Evolutionary conservation across 2,329 filamentous ascomycete genomes (phyloP), one percentile per base, ranked within the genome.

Genomic region (Fusarium illudens): DNA sequence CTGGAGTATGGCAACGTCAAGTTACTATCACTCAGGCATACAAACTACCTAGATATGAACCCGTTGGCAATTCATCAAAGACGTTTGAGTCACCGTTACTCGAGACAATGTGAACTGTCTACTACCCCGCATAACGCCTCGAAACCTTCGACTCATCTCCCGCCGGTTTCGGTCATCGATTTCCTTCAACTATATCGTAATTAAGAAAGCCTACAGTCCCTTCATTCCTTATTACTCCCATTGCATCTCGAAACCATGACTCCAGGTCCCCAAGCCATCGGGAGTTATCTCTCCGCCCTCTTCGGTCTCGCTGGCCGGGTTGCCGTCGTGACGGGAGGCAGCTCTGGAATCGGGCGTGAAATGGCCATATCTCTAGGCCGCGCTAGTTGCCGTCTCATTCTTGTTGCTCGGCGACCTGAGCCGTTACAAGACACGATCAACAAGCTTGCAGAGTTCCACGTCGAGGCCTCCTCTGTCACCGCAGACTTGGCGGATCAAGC

Each of bases 271-370:
- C 60, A 56, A 4, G 46, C 60, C 10, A 60, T 65, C 13, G 58
- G 60, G 12, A 48, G 17, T 59, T 78, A 76, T 42, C 72, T 79
- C 25, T 51, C 73, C 22, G 65, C 67, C 8, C 63, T 78, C 29
- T 78, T 78, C 56, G 66, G 72, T 17, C 73, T 78, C n/a, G 56
- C 64, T 0, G 76, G 75, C 15, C 70, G 68, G 34, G 70, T 73
- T 6, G 77, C 75, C 0, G 69, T 78, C 7, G 64, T 79, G 2
- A 78, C 77, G 0, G 77, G 77, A 7, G 77, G 72, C n/a, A 78
- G 76, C 60, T 75, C 75, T 4, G 77, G 77, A 11, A 79, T 79
- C 50, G 77, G 77, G 10, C 75, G 74, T 1, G 73, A 72, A 19
- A 79, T 79, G 62, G 75, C 76, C 0, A 60, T 71, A 7, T 75